Evolutionary conservation across 2,329 filamentous ascomycete genomes (phyloP).

Genomic region (Fusarium drepaniforme): DNA sequence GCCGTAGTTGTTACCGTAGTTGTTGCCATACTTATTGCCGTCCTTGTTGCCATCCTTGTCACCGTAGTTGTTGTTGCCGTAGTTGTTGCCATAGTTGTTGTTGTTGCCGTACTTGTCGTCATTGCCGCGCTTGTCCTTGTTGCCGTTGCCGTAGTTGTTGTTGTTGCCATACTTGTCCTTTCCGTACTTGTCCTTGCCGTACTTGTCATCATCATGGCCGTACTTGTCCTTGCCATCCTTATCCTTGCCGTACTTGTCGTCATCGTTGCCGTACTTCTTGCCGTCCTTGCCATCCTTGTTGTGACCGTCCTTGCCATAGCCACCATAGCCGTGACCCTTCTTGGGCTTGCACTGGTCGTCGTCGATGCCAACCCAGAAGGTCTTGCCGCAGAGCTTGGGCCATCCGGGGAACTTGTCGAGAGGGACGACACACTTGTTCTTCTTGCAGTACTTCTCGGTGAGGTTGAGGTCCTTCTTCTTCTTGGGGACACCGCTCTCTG

Average conservation of each 20-base stretch:
- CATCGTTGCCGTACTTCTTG: background rate
- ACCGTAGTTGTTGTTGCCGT: background rate
- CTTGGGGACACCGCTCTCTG: slow-evolving; percentile 6
- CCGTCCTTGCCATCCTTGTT: background rate
- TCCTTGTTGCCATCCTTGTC: background rate
- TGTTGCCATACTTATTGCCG: background rate
- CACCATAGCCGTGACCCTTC: background rate
- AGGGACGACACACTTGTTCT: slow-evolving; percentile 33
- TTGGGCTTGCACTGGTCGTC: slow-evolving; percentile 28
- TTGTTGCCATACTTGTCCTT: background rate
- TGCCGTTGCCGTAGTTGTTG: background rate
- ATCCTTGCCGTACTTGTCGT: background rate
- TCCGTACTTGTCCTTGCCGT: background rate
- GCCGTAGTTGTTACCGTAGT: background rate
- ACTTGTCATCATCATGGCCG: background rate
- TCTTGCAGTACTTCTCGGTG: slow-evolving; percentile 28
- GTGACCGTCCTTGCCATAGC: background rate
- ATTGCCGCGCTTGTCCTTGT: background rate
- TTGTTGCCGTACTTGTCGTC: background rate
- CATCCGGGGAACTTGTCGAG: slow-evolving; percentile 31
- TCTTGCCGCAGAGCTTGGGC: slow-evolving; percentile 25
- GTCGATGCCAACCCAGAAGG: slow-evolving; percentile 32
- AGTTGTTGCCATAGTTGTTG: background rate
- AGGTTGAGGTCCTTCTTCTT: slow-evolving; percentile 32
- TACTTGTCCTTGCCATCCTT: background rate